Conservation (phyloP, 106 monocot genomes). For the Dioscorea zingiberensis region DNA sequence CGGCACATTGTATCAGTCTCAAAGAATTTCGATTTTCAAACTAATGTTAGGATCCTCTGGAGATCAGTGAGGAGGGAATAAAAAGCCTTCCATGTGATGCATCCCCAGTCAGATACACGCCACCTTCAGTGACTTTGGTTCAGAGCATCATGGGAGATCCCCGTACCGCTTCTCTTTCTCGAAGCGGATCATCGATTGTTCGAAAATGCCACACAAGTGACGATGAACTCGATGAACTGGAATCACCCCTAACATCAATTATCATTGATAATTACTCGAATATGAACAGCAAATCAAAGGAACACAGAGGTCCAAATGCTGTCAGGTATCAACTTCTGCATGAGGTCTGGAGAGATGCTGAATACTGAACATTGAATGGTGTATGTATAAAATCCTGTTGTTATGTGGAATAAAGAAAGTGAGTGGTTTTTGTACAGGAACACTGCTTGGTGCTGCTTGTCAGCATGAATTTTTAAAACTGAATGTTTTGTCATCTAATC, state of each 20-base stretch:
- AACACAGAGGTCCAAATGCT: constrained; percentile 13
- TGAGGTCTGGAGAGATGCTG: constrained; percentile 65
- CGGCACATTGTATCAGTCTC: no score
- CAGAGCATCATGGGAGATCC: constrained; percentile 38
- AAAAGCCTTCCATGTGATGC: constrained; percentile 50
- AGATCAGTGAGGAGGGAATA: constrained; percentile 26
- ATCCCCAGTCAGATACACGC: constrained; percentile 35
- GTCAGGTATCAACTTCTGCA: constrained; percentile 66
- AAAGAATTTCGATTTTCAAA: neutral
- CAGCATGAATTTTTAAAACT: neutral
- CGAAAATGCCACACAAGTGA: constrained; percentile 78
- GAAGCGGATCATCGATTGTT: constrained; percentile 42
- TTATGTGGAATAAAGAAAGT: no score
- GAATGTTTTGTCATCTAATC: no score
- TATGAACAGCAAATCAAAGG: constrained; percentile 8
- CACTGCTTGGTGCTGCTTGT: no score
- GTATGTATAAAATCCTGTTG: no score
- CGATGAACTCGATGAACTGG: constrained; percentile 87
- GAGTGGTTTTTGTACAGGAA: no score
- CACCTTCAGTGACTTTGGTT: constrained; percentile 47
- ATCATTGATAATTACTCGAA: constrained; percentile 20
- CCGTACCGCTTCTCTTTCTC: constrained; percentile 7
- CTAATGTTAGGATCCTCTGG: constrained; percentile 30
- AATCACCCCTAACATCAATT: constrained; percentile 51
- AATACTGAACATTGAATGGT: constrained; percentile 4